Conservation (phyloP, 805 yeast species). For the Pichia heedii region DNA sequence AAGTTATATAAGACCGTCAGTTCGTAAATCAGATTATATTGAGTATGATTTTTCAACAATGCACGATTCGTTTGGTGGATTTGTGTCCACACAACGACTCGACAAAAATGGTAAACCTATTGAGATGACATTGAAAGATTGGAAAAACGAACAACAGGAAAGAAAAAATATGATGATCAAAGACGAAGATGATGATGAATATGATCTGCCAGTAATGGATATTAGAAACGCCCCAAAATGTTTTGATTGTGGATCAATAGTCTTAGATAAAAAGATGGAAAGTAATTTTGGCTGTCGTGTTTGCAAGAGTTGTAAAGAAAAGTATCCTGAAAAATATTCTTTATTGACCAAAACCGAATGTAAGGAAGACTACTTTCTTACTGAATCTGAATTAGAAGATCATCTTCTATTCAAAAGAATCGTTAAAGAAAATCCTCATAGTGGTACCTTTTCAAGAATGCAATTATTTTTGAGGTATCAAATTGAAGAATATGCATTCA, state of each 20-base stretch:
- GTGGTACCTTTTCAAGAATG: conserved; percentile 82
- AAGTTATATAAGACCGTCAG: conserved; percentile 33
- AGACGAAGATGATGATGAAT: conserved; percentile 24
- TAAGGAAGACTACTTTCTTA: conserved; percentile 79
- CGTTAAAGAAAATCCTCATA: conserved; percentile 92
- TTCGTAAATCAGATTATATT: conserved; percentile 57
- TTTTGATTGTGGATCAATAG: conserved; percentile 71
- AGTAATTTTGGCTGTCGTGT: conserved; percentile 68
- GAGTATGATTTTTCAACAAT: conserved; percentile 88
- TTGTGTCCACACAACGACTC: conserved; percentile 36
- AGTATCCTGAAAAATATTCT: conserved; percentile 79
- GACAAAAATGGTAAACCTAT: conserved; percentile 20
- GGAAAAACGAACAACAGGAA: conserved; percentile 43
- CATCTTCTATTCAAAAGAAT: conserved; percentile 56
- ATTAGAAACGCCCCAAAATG: conserved; percentile 72
- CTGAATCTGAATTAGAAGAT: conserved; percentile 89
- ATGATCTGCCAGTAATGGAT: conserved; percentile 66
- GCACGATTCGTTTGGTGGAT: conserved; percentile 85
- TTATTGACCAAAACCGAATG: conserved; percentile 93
- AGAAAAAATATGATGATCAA: conserved; percentile 22
- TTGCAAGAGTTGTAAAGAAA: conserved; percentile 68
- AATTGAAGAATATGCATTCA: conserved; percentile 86
- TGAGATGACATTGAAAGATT: conserved; percentile 40
- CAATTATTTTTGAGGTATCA: conserved; percentile 83
- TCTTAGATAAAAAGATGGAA: conserved; percentile 64